Evolutionary conservation across 2,329 filamentous ascomycete genomes (phyloP).

Genomic region (Botrytis fragariae): DNA sequence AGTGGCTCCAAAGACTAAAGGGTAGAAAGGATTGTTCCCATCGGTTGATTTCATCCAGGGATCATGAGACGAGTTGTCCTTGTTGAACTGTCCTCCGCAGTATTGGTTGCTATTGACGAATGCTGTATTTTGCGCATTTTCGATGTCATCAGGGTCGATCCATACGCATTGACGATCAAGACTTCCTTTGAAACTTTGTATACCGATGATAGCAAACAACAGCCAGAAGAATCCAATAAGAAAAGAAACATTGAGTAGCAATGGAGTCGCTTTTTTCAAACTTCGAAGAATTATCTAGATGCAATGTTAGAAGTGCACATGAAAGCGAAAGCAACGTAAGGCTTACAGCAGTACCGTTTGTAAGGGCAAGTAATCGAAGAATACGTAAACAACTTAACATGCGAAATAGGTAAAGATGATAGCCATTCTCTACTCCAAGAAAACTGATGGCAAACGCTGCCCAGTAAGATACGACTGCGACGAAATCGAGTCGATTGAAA

Average conservation of each 20-base stretch:
- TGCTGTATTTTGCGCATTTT: slow-evolving; percentile 46
- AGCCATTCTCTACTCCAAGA: slow-evolving; percentile 62
- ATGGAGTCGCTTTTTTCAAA: slow-evolving; percentile 89
- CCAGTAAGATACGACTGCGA: slow-evolving; percentile 95
- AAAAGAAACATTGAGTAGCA: slow-evolving; percentile 90
- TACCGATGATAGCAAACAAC: slow-evolving; percentile 91
- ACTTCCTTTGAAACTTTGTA: slow-evolving; percentile 92
- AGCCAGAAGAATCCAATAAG: slow-evolving; percentile 97
- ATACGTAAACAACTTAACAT: slow-evolving; percentile 97
- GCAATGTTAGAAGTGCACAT: slow-evolving; percentile 7
- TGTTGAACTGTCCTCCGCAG: slow-evolving; percentile 78
- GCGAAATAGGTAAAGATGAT: slow-evolving; percentile 84
- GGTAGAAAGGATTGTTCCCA: slow-evolving; percentile 36
- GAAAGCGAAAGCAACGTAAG: not conserved
- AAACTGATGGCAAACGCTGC: slow-evolving; percentile 76
- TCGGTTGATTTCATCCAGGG: slow-evolving; percentile 62
- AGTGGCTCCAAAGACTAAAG: slow-evolving; percentile 48
- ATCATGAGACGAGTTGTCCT: slow-evolving; percentile 52
- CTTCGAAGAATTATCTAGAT: slow-evolving; percentile 83
- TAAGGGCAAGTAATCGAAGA: slow-evolving; percentile 83
- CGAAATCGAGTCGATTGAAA: slow-evolving; percentile 92
- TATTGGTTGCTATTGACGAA: slow-evolving; percentile 69
- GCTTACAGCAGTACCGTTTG: slow-evolving; percentile 85
- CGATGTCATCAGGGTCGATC: slow-evolving; percentile 62
- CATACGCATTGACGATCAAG: slow-evolving; percentile 75